These are phyloP conservation scores for Begonia peltatifolia DNA, from an alignment of 306 rosid species.

Conservation along the genomic window DNA sequence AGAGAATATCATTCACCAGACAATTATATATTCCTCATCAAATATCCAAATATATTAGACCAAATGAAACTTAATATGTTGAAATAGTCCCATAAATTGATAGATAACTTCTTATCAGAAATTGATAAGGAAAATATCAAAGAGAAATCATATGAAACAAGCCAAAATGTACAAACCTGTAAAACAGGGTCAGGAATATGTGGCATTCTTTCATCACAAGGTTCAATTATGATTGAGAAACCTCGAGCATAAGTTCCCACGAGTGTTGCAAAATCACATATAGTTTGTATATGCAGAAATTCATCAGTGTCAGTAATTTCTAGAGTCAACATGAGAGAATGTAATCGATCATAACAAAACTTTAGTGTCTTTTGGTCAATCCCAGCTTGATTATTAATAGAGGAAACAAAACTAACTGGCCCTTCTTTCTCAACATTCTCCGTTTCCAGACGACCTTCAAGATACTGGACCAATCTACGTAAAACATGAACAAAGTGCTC, in stretches of 20 bases:
- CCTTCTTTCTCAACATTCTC: constrained; percentile 89
- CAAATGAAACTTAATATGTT: no score
- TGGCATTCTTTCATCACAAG: constrained; percentile 95
- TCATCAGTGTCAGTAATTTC: constrained; percentile 92
- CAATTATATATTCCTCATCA: no score
- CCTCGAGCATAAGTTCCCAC: constrained; percentile 90
- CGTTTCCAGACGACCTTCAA: constrained; percentile 80
- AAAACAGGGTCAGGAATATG: constrained; percentile 97
- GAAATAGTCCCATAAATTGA: no score
- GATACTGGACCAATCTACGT: constrained; percentile 75
- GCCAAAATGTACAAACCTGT: constrained; percentile 37
- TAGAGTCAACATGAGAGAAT: constrained; percentile 84
- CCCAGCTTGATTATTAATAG: constrained; percentile 64
- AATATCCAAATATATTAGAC: no score
- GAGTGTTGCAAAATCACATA: constrained; percentile 95
- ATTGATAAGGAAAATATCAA: no score
- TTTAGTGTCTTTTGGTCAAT: constrained; percentile 87
- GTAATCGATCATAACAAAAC: constrained; percentile 90
- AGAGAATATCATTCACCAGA: no score
- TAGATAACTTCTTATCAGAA: no score
- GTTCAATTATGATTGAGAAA: constrained; percentile 83
- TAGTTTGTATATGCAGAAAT: constrained; percentile 79
- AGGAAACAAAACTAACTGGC: constrained; percentile 54
- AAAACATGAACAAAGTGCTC: constrained; percentile 80
- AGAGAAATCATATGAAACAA: no score